A percentile compares a stretch with the other conserved stretches of the same genome.
These are phyloP conservation scores for Tetracladium setigerum DNA, from an alignment of 495 filamentous ascomycete species.

Conservation along the genomic window DNA sequence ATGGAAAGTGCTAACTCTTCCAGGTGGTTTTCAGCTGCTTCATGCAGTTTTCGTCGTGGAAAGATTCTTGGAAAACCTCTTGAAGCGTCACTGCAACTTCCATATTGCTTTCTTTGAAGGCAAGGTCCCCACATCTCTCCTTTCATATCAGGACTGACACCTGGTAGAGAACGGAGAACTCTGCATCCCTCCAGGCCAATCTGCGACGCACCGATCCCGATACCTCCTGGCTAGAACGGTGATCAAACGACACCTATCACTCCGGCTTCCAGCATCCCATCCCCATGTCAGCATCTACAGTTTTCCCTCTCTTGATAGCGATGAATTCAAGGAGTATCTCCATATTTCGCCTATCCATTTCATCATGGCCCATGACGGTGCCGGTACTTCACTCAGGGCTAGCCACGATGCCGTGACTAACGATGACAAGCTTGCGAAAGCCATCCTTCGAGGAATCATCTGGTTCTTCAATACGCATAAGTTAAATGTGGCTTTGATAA, in stretches of 20 bases:
- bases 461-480: slow-evolving; percentile 33
- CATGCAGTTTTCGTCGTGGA: slow-evolving; percentile 66
- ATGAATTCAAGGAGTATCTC: slow-evolving; percentile 47
- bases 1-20: no score
- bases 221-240: slow-evolving; percentile 53
- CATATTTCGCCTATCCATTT: slow-evolving; percentile 46
- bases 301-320: slow-evolving; percentile 38
- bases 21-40: slow-evolving; percentile 60
- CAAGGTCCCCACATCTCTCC: slow-evolving; percentile 10
- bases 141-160: no score
- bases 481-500: slow-evolving; percentile 53
- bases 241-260: slow-evolving; percentile 54
- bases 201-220: slow-evolving; percentile 27
- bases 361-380: slow-evolving; percentile 60
- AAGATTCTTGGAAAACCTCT: slow-evolving; percentile 49
- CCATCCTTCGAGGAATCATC: slow-evolving; percentile 39
- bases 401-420: neutral
- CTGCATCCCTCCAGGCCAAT: slow-evolving; percentile 31
- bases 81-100: slow-evolving; percentile 56
- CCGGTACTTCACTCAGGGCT: slow-evolving; percentile 5
- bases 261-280: slow-evolving; percentile 15
- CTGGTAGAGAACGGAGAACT: slow-evolving; percentile 32
- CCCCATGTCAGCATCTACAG: no score
- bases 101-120: slow-evolving; percentile 60
- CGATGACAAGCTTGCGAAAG: slow-evolving; percentile 18